Conservation (phyloP, 345 rosid genomes). For the Chamaenerion angustifolium region DNA sequence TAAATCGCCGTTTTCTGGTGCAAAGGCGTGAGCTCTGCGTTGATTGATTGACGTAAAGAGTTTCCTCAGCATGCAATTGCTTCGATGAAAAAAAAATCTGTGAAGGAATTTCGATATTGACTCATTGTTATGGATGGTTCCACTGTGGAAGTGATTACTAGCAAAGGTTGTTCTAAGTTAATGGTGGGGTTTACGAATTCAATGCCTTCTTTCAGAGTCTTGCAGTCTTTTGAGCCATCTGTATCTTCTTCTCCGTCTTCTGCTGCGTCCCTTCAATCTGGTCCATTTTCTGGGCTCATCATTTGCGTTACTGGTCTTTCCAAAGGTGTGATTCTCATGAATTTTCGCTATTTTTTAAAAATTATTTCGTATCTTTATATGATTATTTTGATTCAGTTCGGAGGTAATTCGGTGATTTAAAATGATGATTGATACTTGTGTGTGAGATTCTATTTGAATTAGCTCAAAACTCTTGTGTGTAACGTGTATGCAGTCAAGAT, state of each 20-base stretch:
- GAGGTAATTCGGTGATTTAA: no score
- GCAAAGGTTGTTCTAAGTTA: constrained; percentile 74
- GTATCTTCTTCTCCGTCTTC: constrained; percentile 34
- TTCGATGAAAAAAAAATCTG: not conserved
- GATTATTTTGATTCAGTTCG: not conserved
- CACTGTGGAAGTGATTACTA: constrained; percentile 42
- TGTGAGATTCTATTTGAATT: no score
- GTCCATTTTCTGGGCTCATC: constrained; percentile 60
- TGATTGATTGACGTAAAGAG: not conserved
- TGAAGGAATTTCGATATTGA: constrained; percentile 2
- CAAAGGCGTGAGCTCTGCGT: no score
- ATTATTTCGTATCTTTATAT: not conserved
- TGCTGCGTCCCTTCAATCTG: constrained; percentile 28
- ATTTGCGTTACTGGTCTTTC: constrained; percentile 93
- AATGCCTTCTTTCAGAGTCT: constrained; percentile 25
- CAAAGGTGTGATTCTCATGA: constrained; percentile 32
- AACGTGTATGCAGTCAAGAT: no score
- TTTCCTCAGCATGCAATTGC: not conserved
- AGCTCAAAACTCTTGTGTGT: no score
- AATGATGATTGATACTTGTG: no score
- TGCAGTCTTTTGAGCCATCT: constrained; percentile 21
- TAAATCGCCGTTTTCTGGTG: not conserved
- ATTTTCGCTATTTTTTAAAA: not conserved
- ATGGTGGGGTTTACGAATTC: constrained; percentile 42
- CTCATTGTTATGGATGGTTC: constrained; percentile 29